These are phyloP conservation scores for Xylaria digitata DNA, from an alignment of 2,329 filamentous ascomycete species.

Conservation along the genomic window DNA sequence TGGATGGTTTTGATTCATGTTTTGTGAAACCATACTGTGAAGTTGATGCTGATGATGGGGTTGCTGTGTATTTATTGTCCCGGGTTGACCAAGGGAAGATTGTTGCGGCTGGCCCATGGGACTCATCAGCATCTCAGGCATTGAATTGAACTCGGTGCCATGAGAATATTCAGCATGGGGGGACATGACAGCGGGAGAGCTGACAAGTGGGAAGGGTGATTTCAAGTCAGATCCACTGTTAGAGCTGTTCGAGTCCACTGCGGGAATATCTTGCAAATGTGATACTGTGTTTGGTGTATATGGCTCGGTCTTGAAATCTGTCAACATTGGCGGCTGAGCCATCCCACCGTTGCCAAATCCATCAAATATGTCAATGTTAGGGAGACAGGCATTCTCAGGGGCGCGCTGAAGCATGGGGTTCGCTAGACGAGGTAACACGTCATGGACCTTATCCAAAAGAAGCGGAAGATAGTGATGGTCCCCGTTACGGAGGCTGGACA, in stretches of 20 bases:
- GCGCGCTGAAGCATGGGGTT: constrained; percentile 70
- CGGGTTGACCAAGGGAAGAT: constrained; percentile 50
- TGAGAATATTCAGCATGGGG: constrained; percentile 62
- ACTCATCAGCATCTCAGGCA: constrained; percentile 66
- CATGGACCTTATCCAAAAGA: constrained; percentile 78
- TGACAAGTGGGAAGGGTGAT: constrained; percentile 60
- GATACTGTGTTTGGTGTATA: constrained; percentile 53
- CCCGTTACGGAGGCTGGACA: constrained; percentile 78
- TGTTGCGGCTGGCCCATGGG: constrained; percentile 56
- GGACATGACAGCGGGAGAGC: constrained; percentile 66
- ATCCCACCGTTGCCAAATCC: constrained; percentile 73
- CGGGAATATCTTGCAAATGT: constrained; percentile 55
- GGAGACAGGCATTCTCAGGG: constrained; percentile 62
- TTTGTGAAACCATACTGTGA: constrained; percentile 45
- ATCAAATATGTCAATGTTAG: constrained; percentile 71
- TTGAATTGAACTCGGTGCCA: constrained; percentile 60
- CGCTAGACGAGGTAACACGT: constrained; percentile 72
- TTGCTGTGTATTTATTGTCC: constrained; percentile 48
- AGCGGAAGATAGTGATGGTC: constrained; percentile 82
- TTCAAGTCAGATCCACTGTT: constrained; percentile 57
- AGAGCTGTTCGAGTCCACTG: constrained; percentile 54
- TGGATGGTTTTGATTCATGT: constrained; percentile 50
- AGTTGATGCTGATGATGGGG: constrained; percentile 47
- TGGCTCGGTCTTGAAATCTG: constrained; percentile 59
- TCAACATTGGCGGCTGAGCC: constrained; percentile 62